Evolutionary conservation across 208 protist species (phyloP), one percentile per base, ranked within the genome.

Genomic region (Acanthamoeba royreba): DNA sequence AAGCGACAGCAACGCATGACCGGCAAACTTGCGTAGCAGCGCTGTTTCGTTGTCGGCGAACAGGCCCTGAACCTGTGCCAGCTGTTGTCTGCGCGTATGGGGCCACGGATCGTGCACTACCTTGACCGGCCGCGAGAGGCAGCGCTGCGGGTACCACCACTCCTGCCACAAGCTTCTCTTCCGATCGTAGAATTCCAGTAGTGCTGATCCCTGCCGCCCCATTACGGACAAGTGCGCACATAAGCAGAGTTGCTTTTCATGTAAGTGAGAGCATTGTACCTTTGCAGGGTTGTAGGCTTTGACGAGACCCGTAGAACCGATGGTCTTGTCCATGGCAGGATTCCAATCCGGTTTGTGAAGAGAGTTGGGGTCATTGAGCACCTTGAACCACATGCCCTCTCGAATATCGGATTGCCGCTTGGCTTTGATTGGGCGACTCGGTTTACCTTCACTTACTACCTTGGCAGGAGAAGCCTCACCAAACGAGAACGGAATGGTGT

Each of bases 361-460:
- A 19, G 31, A 40, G 31, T 4, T n/a, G 43, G 13, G 43, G 38
- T 69, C 55, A 9, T 79, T 92, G 63, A 92, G 79, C 58, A 92
- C 87, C 47, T 92, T 92, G 63, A 79, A 92, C 87, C 87, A 92
- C 33, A 35, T 46, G n/a, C 87, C 87, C 47, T 45, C 58, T 33
- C 79, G 42, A 22, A 92, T 46, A 28, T 69, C 72, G n/a, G n/a
- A n/a, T n/a, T n/a, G n/a, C n/a, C n/a, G n/a, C n/a, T n/a, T n/a
- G n/a, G n/a, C n/a, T n/a, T n/a, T n/a, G n/a, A n/a, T n/a, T n/a
- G n/a, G n/a, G n/a, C n/a, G n/a, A n/a, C n/a, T n/a, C n/a, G n/a
- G n/a, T n/a, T n/a, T n/a, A n/a, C n/a, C n/a, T n/a, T n/a, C n/a
- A n/a, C n/a, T n/a, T n/a, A n/a, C n/a, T n/a, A n/a, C n/a, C n/a